Evolutionary conservation across 2,329 filamentous ascomycete species (phyloP), one percentile per base, ranked within the genome.

Genomic region (Sporothrix mexicana): DNA sequence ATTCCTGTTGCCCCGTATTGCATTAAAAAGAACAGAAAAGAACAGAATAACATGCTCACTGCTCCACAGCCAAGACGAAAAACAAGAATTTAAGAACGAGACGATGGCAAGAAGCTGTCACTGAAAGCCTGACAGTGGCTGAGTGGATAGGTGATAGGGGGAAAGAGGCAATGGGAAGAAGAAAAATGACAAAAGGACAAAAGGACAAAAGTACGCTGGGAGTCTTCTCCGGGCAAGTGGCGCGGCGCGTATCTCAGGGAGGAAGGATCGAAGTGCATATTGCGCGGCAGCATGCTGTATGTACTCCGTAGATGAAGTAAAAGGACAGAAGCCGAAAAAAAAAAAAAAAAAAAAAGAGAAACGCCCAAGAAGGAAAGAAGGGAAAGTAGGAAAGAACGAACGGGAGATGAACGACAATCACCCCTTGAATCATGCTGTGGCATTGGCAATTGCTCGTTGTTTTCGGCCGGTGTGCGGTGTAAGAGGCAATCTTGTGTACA

Each of bases 371-470:
- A 0, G 36, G 36, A 64, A 23, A 20, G 61, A 45, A 13, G 61
- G 43, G 36, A 23, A 17, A 45, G 30, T 36, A 36, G 30, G 30
- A 15, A 12, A 45, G 20, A 47, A 43, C 41, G 20, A 25, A 47
- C 41, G 41, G 61, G 20, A 66, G 61, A 64, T 25, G 61, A 64
- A 64, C n/a, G 20, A n/a, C 20, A 25, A 36, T 36, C n/a, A 64
- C 45, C 61, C 61, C 61, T 64, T 23, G 9, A 43, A 41, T 66
- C 23, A n/a, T 17, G n/a, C 43, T 7, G 57, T 59, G 55, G 25
- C 36, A 59, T 59, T 36, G 30, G 30, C 30, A 36, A 36, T 36
- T 59, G 15, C 36, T 62, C 57, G 36, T 64, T 36, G 12, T 36
- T 59, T 66, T 66, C 13, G 43, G 43, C 61, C 61, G n/a, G 41